A percentile compares a stretch with the other conserved stretches of the same genome.
phyloP scores from a whole-genome alignment of 2,329 filamentous ascomycete genomes.

The Epichloe elymi region DNA sequence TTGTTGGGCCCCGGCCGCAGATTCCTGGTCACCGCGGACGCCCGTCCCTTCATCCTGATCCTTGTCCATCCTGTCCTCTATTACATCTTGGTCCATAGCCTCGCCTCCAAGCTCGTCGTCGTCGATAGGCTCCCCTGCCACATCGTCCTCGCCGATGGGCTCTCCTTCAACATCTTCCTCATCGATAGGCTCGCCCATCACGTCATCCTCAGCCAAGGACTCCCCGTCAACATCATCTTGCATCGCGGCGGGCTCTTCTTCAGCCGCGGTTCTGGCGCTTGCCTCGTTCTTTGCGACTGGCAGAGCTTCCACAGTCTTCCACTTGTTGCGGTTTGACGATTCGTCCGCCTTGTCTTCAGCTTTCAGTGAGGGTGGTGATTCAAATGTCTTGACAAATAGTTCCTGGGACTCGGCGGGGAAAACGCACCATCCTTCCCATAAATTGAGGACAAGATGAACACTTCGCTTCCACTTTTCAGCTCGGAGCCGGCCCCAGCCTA shows the following conservation, averaged over 20 bases:
- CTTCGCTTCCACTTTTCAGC: slow-evolving; percentile 78
- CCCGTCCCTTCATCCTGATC: slow-evolving; percentile 29
- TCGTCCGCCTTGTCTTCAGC: slow-evolving; percentile 13
- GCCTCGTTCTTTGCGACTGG: slow-evolving; percentile 5
- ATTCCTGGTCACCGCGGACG: slow-evolving; percentile 19
- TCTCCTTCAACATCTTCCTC: slow-evolving; percentile 36
- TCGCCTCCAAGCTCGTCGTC: slow-evolving; percentile 30
- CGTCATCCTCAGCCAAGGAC: slow-evolving; percentile 29
- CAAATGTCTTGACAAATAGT: slow-evolving; percentile 55
- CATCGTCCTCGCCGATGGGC: slow-evolving; percentile 29
- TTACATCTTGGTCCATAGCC: slow-evolving; percentile 28
- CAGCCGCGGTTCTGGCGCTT: slow-evolving; percentile 6
- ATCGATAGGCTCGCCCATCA: slow-evolving; percentile 29
- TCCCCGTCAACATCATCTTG: slow-evolving; percentile 28
- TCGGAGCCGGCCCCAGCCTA: slow-evolving; percentile 68
- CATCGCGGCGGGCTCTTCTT: slow-evolving; percentile 9
- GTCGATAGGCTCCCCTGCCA: slow-evolving; percentile 26
- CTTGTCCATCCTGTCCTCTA: slow-evolving; percentile 9
- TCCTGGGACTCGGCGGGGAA: slow-evolving; percentile 66
- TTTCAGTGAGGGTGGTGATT: slow-evolving; percentile 45
- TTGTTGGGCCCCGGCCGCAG: slow-evolving; percentile 21
- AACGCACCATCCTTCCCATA: slow-evolving; percentile 61
- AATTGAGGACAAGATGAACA: slow-evolving; percentile 50
- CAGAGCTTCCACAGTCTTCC: slow-evolving; percentile 36
- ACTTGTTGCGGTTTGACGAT: slow-evolving; percentile 27